These are phyloP conservation scores for Teunomyces stri DNA, from an alignment of 805 yeast genomes.

Conservation along the genomic window DNA sequence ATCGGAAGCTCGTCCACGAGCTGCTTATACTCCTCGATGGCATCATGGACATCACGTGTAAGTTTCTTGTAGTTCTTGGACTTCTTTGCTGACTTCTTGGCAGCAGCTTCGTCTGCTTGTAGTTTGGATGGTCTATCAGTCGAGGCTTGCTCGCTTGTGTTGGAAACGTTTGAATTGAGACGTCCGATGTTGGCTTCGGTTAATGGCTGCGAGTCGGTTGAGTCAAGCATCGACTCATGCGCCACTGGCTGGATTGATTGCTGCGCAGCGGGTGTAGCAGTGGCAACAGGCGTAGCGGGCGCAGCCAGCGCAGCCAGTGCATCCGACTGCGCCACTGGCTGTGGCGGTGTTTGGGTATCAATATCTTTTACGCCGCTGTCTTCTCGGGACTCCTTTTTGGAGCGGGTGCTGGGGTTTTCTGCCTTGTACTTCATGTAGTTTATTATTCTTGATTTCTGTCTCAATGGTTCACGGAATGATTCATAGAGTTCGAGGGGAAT, in stretches of 20 bases:
- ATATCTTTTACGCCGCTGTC: neutral
- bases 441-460: slow-evolving; percentile 59
- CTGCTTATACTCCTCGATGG: slow-evolving; percentile 67
- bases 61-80: slow-evolving; percentile 54
- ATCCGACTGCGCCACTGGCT: neutral
- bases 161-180: slow-evolving; percentile 18
- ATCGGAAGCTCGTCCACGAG: slow-evolving; percentile 70
- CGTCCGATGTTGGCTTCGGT: slow-evolving; percentile 35
- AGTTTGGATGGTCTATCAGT: neutral
- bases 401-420: slow-evolving; percentile 31
- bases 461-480: slow-evolving; percentile 72
- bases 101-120: slow-evolving; percentile 11
- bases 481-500: slow-evolving; percentile 78
- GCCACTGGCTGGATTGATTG: slow-evolving; percentile 8
- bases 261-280: no score
- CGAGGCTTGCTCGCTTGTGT: slow-evolving; percentile 4
- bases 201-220: slow-evolving; percentile 19
- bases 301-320: neutral
- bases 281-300: no score
- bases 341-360: neutral
- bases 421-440: slow-evolving; percentile 64
- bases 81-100: slow-evolving; percentile 29
- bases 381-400: neutral
- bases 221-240: slow-evolving; percentile 11
- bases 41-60: slow-evolving; percentile 62